Evolutionary conservation across 2,329 filamentous ascomycete genomes (phyloP).

Genomic region (Fusarium tjaetaba): DNA sequence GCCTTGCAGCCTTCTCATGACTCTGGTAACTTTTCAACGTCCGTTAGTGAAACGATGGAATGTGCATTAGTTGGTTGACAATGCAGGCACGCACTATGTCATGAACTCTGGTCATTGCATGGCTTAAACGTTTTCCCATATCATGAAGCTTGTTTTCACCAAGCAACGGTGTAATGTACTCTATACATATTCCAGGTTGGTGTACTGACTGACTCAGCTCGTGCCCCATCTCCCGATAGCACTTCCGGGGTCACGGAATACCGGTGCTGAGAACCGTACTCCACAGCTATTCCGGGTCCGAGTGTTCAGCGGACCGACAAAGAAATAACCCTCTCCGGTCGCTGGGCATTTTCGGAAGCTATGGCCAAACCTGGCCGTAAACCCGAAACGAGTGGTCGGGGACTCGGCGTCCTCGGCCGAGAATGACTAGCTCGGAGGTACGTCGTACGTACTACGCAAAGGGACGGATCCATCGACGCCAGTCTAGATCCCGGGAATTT

Average conservation of each 20-base stretch:
- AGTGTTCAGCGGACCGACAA: neutral
- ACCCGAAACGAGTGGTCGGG: neutral
- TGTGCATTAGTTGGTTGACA: neutral
- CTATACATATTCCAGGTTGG: neutral
- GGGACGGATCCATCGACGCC: neutral
- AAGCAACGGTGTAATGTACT: neutral
- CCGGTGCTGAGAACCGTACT: neutral
- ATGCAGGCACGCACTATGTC: neutral
- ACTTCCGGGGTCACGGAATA: neutral
- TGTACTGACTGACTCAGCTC: neutral
- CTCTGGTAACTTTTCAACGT: neutral
- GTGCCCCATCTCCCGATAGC: neutral
- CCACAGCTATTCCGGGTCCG: slow-evolving; percentile 1
- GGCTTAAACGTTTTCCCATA: neutral
- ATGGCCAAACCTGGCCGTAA: neutral
- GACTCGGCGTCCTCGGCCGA: slow-evolving; percentile 4
- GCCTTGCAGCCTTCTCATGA: neutral
- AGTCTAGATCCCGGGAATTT: neutral
- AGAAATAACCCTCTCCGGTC: neutral
- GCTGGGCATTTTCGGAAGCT: neutral
- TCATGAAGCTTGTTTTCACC: neutral
- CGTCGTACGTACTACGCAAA: neutral
- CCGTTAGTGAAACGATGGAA: slow-evolving; percentile 1
- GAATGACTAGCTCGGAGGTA: neutral
- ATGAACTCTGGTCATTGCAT: neutral